phyloP scores from a whole-genome alignment of 2,329 filamentous ascomycete species.

The Monilinia vaccinii-corymbosi region DNA sequence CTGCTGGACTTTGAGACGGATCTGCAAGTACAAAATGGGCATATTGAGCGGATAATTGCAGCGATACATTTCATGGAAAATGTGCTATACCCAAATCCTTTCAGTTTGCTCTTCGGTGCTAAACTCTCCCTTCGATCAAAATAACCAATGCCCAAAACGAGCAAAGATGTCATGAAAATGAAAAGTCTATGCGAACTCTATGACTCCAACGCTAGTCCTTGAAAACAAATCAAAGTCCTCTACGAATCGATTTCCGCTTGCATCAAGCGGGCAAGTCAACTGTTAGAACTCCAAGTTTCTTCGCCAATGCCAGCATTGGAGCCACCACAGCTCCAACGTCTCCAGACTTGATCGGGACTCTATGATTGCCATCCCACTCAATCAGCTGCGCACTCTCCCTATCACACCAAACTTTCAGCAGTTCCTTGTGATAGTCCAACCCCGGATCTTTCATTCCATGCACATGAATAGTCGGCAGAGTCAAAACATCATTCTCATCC shows the following conservation, averaged over 20 bases:
- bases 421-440: conserved; percentile 46
- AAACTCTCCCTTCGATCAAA: not conserved
- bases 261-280: not conserved
- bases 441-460: conserved; percentile 55
- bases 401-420: conserved; percentile 52
- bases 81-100: not conserved
- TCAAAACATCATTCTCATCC: conserved; percentile 35
- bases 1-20: not conserved
- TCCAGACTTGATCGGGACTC: conserved; percentile 57
- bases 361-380: conserved; percentile 66
- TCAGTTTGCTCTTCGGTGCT: not conserved
- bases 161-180: not conserved
- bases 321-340: conserved; percentile 53
- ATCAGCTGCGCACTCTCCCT: conserved; percentile 45
- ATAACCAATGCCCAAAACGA: not conserved
- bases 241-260: not conserved
- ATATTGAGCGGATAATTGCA: not conserved
- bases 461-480: conserved; percentile 56
- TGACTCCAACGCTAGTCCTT: not conserved
- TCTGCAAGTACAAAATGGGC: not conserved
- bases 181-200: not conserved
- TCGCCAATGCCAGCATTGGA: conserved; percentile 31
- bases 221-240: not conserved
- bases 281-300: conserved; percentile 1
- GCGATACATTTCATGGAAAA: not conserved